Percentiles rank a stretch among this genome's conserved stretches.
Conservation (phyloP, 2,329 filamentous ascomycete genomes). For the Fusarium lyarnte region DNA sequence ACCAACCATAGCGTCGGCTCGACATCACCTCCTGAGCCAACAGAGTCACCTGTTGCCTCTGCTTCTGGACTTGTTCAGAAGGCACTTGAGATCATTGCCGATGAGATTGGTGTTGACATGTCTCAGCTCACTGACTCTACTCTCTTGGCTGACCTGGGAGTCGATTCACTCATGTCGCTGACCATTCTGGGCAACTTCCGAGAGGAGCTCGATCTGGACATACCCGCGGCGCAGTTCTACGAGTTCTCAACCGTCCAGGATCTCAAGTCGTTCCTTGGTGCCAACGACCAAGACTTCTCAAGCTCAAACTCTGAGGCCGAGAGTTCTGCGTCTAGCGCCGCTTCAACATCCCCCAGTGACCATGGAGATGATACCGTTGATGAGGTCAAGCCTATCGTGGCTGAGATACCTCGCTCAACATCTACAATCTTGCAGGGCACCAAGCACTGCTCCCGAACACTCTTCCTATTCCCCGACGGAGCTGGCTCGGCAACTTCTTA, state of each 20-base stretch:
- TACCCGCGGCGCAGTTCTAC: background rate
- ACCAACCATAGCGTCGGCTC: background rate
- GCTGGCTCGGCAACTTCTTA: background rate
- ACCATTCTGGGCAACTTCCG: constrained; percentile 64
- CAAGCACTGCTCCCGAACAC: background rate
- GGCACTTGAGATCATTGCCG: background rate
- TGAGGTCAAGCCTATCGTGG: background rate
- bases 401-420: background rate
- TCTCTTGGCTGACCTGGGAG: constrained; percentile 62
- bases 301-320: background rate
- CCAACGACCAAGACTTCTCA: background rate
- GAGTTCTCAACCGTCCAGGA: background rate
- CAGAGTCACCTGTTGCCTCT: accelerated
- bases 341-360: background rate
- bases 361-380: background rate
- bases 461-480: background rate
- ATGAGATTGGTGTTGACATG: constrained; percentile 71
- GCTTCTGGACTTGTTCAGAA: background rate
- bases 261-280: background rate
- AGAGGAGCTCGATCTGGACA: constrained; percentile 61
- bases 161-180: constrained; percentile 68
- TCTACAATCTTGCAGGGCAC: background rate
- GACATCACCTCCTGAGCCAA: accelerated
- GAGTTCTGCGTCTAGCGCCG: background rate
- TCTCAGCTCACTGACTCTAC: constrained; percentile 67